phyloP scores from a whole-genome alignment of 805 yeast genomes.

The Candida oleophila region DNA sequence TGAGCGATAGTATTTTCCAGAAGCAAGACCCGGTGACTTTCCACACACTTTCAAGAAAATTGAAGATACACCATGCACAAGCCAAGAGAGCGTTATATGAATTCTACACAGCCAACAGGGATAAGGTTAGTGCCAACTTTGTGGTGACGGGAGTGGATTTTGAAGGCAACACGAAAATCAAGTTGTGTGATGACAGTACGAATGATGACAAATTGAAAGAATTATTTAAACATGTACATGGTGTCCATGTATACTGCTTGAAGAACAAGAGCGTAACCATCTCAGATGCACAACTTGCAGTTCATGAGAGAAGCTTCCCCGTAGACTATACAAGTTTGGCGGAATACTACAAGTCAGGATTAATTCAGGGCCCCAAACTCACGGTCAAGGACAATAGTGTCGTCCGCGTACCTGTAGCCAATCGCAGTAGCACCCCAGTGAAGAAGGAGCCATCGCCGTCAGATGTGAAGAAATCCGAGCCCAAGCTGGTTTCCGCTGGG shows the following conservation, averaged over 20 bases:
- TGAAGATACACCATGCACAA: slow-evolving; percentile 34
- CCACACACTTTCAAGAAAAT: slow-evolving; percentile 38
- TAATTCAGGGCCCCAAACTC: slow-evolving; percentile 31
- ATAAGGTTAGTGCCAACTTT: slow-evolving; percentile 39
- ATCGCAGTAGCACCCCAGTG: slow-evolving; percentile 6
- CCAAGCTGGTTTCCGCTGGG: slow-evolving; percentile 10
- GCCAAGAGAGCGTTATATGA: slow-evolving; percentile 40
- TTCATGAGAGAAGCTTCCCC: slow-evolving; percentile 13
- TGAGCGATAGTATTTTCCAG: slow-evolving; percentile 25
- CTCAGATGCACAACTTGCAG: slow-evolving; percentile 16
- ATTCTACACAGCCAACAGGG: slow-evolving; percentile 35
- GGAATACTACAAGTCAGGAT: slow-evolving; percentile 25
- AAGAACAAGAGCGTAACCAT: slow-evolving; percentile 12
- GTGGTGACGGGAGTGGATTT: slow-evolving; percentile 37
- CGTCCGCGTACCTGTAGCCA: slow-evolving; percentile 1
- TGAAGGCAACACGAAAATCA: slow-evolving; percentile 15
- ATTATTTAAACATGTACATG: slow-evolving; percentile 13
- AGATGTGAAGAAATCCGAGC: neutral
- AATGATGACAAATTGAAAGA: slow-evolving; percentile 25
- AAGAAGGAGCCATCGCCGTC: slow-evolving; percentile 7
- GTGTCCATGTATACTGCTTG: slow-evolving; percentile 42
- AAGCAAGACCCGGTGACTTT: slow-evolving; percentile 35
- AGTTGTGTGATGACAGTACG: slow-evolving; percentile 21
- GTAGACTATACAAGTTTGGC: slow-evolving; percentile 13
- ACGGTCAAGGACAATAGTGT: neutral